These are phyloP conservation scores for Chalciporus piperatoides DNA, from an alignment of 1,284 basidiomycete genomes.

Conservation along the genomic window DNA sequence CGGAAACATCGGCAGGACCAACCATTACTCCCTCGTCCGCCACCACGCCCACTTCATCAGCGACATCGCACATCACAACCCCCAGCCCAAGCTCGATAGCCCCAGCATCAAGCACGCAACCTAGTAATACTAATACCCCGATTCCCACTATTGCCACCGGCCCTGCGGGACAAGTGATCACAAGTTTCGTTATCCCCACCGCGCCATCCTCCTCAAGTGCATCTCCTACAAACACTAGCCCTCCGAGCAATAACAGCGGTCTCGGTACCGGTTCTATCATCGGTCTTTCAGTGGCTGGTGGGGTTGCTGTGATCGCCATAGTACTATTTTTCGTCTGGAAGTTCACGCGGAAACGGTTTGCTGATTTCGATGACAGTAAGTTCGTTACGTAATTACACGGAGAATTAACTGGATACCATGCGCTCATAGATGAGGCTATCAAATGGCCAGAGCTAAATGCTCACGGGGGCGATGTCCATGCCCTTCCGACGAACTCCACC, in stretches of 20 bases:
- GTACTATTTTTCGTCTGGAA: constrained; percentile 78
- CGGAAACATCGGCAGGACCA: constrained; percentile 8
- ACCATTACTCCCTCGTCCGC: constrained; percentile 4
- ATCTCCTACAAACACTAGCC: constrained; percentile 16
- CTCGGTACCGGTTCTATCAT: constrained; percentile 68
- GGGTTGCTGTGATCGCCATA: constrained; percentile 64
- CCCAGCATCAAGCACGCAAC: background rate
- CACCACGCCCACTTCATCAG: background rate
- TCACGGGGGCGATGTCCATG: constrained; percentile 53
- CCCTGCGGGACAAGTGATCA: constrained; percentile 24
- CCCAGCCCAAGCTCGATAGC: background rate
- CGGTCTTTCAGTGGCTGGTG: constrained; percentile 74
- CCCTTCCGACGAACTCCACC: constrained; percentile 61
- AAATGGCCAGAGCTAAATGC: constrained; percentile 83
- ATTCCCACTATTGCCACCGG: constrained; percentile 27
- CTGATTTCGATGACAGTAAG: constrained; percentile 74
- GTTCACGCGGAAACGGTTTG: constrained; percentile 69
- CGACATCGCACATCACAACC: constrained; percentile 5
- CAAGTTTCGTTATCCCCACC: constrained; percentile 13
- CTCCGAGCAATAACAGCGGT: constrained; percentile 12
- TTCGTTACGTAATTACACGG: constrained; percentile 25
- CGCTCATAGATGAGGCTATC: constrained; percentile 66
- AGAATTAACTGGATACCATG: constrained; percentile 4
- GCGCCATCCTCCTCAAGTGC: constrained; percentile 11
- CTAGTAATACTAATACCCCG: constrained; percentile 8